Evolutionary conservation across 768 basidiomycete genomes (phyloP), one percentile per base, ranked within the genome.

Genomic region (Auriscalpium vulgare): DNA sequence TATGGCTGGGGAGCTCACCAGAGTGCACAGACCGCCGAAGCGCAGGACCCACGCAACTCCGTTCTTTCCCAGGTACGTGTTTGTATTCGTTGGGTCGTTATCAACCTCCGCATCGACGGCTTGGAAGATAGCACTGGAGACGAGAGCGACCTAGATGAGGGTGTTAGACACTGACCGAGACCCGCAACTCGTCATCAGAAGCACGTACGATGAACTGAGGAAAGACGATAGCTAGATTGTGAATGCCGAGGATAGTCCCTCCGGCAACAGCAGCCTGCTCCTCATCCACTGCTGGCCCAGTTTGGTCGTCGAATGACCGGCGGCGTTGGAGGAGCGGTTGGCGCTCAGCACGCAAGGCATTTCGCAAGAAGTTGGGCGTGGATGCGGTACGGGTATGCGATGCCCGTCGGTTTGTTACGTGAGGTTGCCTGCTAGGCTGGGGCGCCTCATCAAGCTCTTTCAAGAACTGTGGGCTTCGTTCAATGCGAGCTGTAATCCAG

Each of bases 21-120:
- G 71, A 0, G 94, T 84, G 68, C 89, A 92, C 9, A 91, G 66
- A 38, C 94, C 95, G 50, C 95, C 95, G 64, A 95, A 95, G 16
- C 93, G 84, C 55, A 97, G 72, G 7, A 95, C 89, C 93, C 94
- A 97, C 2, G 87, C 91, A 34, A 97, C 92, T 37, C 95, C 95
- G 53, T 84, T 86, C 74, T 91, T 93, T 36, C 88, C 89, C 56
- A 80, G 76, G 68, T 88, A 91, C 11, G 81, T 82, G 55, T 72
- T 74, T 38, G 78, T 75, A 21, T 76, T 75, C 8, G 69, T 67
- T 1, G 77, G 76, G 44, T 77, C 69, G 3, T 69, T 67, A 37
- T 72, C 74, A n/a, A 69, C 66, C 11, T 71, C 69, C 10, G 81
- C 80, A 63, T 95, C 94, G 2, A 87, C 89, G 35, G 86, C 66